Base-by-base conservation (phyloP, 805 yeast genomes). In the Candida chilensis region DNA sequence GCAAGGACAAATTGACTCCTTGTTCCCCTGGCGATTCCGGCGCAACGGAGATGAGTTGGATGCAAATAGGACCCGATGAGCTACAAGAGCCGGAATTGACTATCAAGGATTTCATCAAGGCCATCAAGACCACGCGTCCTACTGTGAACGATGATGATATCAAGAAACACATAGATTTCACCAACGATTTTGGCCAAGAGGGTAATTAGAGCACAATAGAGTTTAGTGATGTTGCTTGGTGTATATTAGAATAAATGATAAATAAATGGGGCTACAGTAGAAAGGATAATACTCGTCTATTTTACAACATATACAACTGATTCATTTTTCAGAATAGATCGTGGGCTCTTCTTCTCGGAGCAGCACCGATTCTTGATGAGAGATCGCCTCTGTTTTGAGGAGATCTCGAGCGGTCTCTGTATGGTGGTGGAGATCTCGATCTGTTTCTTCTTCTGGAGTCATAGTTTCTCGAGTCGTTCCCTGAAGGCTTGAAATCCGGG, bases 21-120 rank as follows among this genome's bases (percentile, higher is more conserved):
- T 92, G 98, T 49, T 87, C 96, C 0, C 99, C 99, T 0, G 99
- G 99, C n/a, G 96, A 84, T 39, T 50, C 54, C 3, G 84, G 71
- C 12, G 96, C 97, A 0, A 53, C 58, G 24, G 99, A 92, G 50
- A 80, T 83, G 85, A 77, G 75, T 48, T 92, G 98, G 98, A 75
- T 83, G 71, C 90, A 86, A 37, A 73, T 92, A 22, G 92, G 73
- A 32, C 81, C 94, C 10, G 90, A 90, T 44, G 92, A 92, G 54
- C 64, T 92, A 32, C 72, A 73, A 46, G 96, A 92, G 48, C 99
- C 99, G 1, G 85, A 76, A 6, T 67, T 92, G 40, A 81, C 90
- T 1, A 69, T 92, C 32, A 87, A 86, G 48, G 99, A 92, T 57
- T 92, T 92, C 60, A 71, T 90, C 39, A 87, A 88, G 56, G 94